Evolutionary conservation across 1,139 yeast genomes (phyloP).

Genomic region (Pichia cactophila): DNA sequence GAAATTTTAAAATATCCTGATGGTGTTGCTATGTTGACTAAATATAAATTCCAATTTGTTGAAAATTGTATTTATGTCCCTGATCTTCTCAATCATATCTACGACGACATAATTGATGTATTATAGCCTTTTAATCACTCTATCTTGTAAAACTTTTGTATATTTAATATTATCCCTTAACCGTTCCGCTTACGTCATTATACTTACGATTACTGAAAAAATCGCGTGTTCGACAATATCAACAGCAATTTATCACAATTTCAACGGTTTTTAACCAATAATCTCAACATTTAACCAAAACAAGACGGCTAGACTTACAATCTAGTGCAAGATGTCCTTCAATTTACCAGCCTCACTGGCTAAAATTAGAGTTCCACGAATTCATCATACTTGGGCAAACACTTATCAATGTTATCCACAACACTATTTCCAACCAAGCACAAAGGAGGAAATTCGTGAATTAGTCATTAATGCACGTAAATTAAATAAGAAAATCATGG

Average conservation of each 20-base stretch:
- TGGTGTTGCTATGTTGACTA: constrained; percentile 28
- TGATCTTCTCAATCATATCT: constrained; percentile 26
- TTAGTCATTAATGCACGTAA: constrained; percentile 61
- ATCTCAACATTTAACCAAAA: too few species aligned
- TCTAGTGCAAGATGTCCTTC: constrained; percentile 6
- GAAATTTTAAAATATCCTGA: constrained; percentile 25
- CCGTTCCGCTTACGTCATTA: too few species aligned
- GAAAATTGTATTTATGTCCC: constrained; percentile 30
- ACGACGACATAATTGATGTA: constrained; percentile 18
- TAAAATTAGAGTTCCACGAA: constrained; percentile 28
- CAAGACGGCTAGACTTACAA: not conserved
- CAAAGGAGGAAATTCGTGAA: constrained; percentile 52
- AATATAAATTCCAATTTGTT: constrained; percentile 25
- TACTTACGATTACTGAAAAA: too few species aligned
- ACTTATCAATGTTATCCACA: constrained; percentile 74
- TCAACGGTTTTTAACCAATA: too few species aligned
- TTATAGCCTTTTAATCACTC: not conserved
- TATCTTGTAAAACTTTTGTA: not conserved
- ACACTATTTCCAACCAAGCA: constrained; percentile 68
- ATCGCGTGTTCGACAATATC: too few species aligned
- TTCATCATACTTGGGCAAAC: constrained; percentile 85
- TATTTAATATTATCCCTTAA: not conserved
- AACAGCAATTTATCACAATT: too few species aligned
- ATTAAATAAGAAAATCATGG: constrained; percentile 60
- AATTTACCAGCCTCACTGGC: constrained; percentile 10